Base-by-base conservation (phyloP, 2,329 filamentous ascomycete genomes). In the Plectosphaerella cucumerina region DNA sequence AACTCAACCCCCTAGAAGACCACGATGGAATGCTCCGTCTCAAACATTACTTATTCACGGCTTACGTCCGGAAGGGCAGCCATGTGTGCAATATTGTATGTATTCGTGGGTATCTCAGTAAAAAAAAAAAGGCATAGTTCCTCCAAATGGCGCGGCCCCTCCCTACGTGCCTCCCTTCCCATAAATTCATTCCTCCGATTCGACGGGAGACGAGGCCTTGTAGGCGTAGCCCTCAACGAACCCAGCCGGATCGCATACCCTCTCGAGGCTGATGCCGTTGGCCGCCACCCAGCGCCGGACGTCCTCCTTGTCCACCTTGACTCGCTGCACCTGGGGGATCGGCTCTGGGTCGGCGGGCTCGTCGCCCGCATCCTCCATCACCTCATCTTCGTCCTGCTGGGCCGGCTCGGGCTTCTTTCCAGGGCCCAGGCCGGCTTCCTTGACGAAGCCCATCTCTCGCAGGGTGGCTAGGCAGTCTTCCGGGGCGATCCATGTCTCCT, bases 401-500 rank as follows among this genome's bases (percentile, higher is more conserved):
- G 53, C 34, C 15, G 48, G 49, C 47, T 57, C 58, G 12, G 63
- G 64, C 56, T 70, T 74, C 56, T 70, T 74, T 12, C 70, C 69
- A 4, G 69, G 70, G 2, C 72, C 72, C 66, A 70, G 65, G 63
- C 72, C 78, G 58, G 74, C 80, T 61, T 86, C 75, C 67, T 84
- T 68, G 45, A 87, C 74, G 34, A 94, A 72, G 9, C 80, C 85
- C 90, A 97, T 96, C 52, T 90, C 85, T 53, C 87, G 83, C 49
- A 97, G 72, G 21, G 90, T 85, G 1, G 75, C 75, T 42, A 96
- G 79, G 52, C 93, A 90, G 69, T 97, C 93, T 42, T 97, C 93
- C 0, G 81, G 79, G 50, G 87, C 76, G 66, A 97, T 96, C 75
- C 89, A 96, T 1, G 91, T 96, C 37, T 81, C 84, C 46, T 81